Evolutionary conservation across 345 rosid species (phyloP).

Genomic region (Lumnitzera racemosa): DNA sequence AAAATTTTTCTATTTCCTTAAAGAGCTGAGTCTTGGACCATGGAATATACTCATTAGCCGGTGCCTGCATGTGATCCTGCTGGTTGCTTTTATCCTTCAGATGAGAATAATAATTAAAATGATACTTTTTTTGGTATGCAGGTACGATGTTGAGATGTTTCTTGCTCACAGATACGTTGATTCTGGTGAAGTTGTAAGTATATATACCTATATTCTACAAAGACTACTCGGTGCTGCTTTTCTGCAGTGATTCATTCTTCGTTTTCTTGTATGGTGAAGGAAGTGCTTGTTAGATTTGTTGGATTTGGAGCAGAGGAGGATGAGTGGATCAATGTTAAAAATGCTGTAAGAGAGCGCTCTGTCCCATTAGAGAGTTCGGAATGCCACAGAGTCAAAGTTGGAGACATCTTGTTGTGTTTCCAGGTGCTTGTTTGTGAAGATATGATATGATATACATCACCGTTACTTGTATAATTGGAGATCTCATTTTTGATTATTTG

Average conservation of each 20-base stretch:
- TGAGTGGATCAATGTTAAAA: constrained; percentile 56
- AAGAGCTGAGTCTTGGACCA: background rate
- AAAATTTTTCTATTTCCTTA: constrained; percentile 1
- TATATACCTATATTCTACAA: constrained; percentile 2
- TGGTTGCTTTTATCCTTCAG: background rate
- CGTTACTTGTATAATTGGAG: background rate
- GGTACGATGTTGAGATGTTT: constrained; percentile 63
- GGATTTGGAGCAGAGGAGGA: constrained; percentile 75
- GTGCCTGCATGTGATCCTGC: background rate
- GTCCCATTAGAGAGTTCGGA: constrained; percentile 54
- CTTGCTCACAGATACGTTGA: constrained; percentile 35
- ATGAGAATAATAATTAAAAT: background rate
- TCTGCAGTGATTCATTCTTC: constrained; percentile 3
- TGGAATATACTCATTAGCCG: background rate
- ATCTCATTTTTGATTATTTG: background rate
- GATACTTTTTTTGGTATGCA: constrained; percentile 13
- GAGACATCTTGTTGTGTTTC: constrained; percentile 58
- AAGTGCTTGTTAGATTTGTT: constrained; percentile 60
- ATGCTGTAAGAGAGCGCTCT: constrained; percentile 46
- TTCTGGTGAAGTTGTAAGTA: constrained; percentile 60
- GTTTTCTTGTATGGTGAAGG: constrained; percentile 39
- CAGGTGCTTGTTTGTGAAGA: constrained; percentile 31
- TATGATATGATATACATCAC: background rate
- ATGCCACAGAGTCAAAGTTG: constrained; percentile 44
- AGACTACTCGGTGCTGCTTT: background rate